Percentiles rank a stretch among this genome's conserved stretches.
Conservation (phyloP, 1,139 yeast species). For the Candida buenavistaensis region DNA sequence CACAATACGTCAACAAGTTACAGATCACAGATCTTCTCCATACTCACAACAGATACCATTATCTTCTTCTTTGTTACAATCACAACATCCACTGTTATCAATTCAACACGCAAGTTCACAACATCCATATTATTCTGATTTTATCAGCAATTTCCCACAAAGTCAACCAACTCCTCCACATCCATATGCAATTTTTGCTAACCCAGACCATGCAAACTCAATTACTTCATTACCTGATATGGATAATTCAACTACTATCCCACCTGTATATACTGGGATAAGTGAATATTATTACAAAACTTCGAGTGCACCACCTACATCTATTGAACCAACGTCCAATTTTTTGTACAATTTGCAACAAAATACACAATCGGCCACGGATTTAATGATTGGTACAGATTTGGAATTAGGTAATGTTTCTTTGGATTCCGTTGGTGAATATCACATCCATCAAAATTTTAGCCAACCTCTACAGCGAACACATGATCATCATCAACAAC, state of each 20-base stretch:
- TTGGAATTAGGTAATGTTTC: slow-evolving; percentile 29
- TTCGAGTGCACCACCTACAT: slow-evolving; percentile 13
- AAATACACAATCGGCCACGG: slow-evolving; percentile 10
- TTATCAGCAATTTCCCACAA: slow-evolving; percentile 1
- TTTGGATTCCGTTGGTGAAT: slow-evolving; percentile 31
- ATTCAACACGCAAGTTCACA: slow-evolving; percentile 4
- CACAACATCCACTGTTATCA: slow-evolving; percentile 6
- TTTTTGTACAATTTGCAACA: slow-evolving; percentile 14
- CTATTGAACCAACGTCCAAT: slow-evolving; percentile 5
- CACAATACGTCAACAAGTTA: slow-evolving; percentile 4
- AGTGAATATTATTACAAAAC: slow-evolving; percentile 10
- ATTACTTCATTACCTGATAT: slow-evolving; percentile 10
- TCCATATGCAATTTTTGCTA: slow-evolving; percentile 26
- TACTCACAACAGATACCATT: neutral
- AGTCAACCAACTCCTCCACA: slow-evolving; percentile 6
- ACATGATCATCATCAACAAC: too few relatives aligned
- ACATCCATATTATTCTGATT: slow-evolving; percentile 1
- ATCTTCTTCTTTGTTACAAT: neutral
- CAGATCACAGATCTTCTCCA: slow-evolving; percentile 1
- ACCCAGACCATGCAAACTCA: slow-evolving; percentile 24
- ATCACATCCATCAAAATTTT: slow-evolving; percentile 9
- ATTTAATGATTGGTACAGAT: slow-evolving; percentile 25
- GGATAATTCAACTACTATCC: slow-evolving; percentile 8
- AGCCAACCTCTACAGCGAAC: too few relatives aligned
- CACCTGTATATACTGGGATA: slow-evolving; percentile 7